Evolutionary conservation across 2,329 filamentous ascomycete genomes (phyloP), one percentile per base, ranked within the genome.

Genomic region (Periconia sp.): DNA sequence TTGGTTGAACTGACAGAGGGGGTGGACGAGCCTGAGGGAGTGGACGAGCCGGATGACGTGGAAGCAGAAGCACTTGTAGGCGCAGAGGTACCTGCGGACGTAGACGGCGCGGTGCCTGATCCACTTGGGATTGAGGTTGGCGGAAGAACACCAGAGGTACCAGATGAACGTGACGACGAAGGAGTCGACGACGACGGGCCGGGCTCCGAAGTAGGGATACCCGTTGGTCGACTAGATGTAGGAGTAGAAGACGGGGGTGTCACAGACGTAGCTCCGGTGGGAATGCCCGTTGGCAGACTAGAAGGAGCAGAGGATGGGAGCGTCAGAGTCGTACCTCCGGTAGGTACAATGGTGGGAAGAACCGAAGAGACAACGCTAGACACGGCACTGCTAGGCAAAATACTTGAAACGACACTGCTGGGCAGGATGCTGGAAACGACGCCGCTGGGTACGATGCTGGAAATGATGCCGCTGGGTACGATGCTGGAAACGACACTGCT

Each of bases 361-460:
- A n/a, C n/a, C n/a, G n/a, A 8, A 46, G 18, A 27, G 23, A 14
- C 31, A 23, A 46, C 31, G n/a, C n/a, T 14, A n/a, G 44, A 46
- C 6, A 30, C 20, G 42, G 27, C 42, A 18, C 23, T 45, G 43
- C 55, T 58, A 11, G 62, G 56, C 13, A 63, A 50, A 23, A 46
- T 46, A 31, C n/a, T 14, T 8, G 44, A 46, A 7, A 30, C 20
- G 42, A 45, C 42, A 18, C 23, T 45, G 43, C 55, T 58, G 10
- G 62, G 56, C 13, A 63, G 51, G 59, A 44, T 33, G 62, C 50
- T 8, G 64, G 63, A n/a, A 61, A 55, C n/a, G 48, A 46, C 14
- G 49, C 23, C 42, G 14, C 13, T 23, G 27, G 42, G 42, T 7
- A 13, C 41, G 59, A 44, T 33, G 62, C 50, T 8, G 64, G 63